phyloP scores from a whole-genome alignment of 2,329 filamentous ascomycete species.

The Colletotrichum australisinense region DNA sequence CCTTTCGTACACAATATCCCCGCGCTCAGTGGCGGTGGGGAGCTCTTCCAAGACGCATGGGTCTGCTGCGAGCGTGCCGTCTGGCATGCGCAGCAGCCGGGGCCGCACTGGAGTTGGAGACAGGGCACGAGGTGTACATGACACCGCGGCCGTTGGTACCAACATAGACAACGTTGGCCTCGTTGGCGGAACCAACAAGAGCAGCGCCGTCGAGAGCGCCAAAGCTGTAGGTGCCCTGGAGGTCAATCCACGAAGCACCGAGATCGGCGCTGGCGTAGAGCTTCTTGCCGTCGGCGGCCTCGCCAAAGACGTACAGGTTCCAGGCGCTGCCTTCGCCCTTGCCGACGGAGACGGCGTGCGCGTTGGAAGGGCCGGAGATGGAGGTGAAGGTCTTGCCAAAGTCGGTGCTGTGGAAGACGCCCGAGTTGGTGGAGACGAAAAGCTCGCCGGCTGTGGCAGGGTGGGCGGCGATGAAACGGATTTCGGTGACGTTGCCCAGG shows the following conservation, averaged over 20 bases:
- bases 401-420: conserved; percentile 65
- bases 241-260: conserved; percentile 57
- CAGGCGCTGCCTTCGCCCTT: conserved; percentile 51
- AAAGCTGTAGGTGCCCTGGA: conserved; percentile 59
- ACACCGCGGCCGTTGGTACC: conserved; percentile 63
- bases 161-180: conserved; percentile 58
- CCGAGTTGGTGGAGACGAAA: conserved; percentile 65
- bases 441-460: conserved; percentile 70
- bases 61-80: not conserved
- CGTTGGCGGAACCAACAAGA: conserved; percentile 58
- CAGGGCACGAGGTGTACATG: conserved; percentile 43
- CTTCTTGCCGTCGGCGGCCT: conserved; percentile 53
- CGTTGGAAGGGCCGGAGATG: conserved; percentile 49
- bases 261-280: conserved; percentile 58
- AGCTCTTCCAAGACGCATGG: conserved; percentile 3
- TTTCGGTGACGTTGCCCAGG: conserved; percentile 51
- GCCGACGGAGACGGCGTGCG: conserved; percentile 57
- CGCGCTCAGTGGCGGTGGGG: not conserved
- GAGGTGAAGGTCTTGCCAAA: conserved; percentile 60
- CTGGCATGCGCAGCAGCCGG: not conserved
- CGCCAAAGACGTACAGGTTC: conserved; percentile 61
- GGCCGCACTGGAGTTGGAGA: not conserved
- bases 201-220: conserved; percentile 53
- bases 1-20: no score
- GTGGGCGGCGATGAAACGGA: conserved; percentile 68